A percentile compares a stretch with the other conserved stretches of the same genome.
phyloP scores from a whole-genome alignment of 805 yeast genomes.

The Candida nonsorbophila region DNA sequence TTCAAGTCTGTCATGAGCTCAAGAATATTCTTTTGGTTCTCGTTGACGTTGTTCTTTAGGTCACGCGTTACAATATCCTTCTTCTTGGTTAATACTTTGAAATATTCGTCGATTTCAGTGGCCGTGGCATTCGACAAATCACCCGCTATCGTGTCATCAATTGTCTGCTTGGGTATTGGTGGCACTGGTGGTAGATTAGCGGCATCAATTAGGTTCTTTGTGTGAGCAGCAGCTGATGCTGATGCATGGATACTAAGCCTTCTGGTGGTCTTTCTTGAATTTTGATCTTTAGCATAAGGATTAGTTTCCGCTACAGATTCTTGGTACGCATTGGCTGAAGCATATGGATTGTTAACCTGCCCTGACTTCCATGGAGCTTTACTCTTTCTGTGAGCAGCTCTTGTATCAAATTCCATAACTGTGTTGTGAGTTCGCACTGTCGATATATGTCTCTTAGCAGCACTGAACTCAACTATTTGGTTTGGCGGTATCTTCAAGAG shows the following conservation, averaged over 20 bases:
- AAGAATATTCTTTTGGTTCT: slow-evolving; percentile 58
- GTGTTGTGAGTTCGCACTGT: not conserved
- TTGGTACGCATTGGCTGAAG: slow-evolving; percentile 13
- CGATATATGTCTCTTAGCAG: slow-evolving; percentile 69
- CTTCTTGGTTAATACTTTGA: slow-evolving; percentile 46
- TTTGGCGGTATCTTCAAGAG: slow-evolving; percentile 92
- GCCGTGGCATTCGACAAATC: slow-evolving; percentile 65
- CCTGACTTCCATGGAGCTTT: slow-evolving; percentile 37
- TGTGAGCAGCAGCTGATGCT: slow-evolving; percentile 27
- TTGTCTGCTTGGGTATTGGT: slow-evolving; percentile 6
- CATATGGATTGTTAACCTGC: slow-evolving; percentile 20
- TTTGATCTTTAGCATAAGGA: slow-evolving; percentile 8
- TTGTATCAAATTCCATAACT: slow-evolving; percentile 25
- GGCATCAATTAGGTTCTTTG: slow-evolving; percentile 16
- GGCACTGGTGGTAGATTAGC: slow-evolving; percentile 29
- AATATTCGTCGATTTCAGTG: slow-evolving; percentile 64
- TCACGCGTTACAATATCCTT: slow-evolving; percentile 49
- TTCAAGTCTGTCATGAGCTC: slow-evolving; percentile 56
- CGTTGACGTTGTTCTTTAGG: slow-evolving; percentile 53
- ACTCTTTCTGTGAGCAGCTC: slow-evolving; percentile 32
- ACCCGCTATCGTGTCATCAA: slow-evolving; percentile 14
- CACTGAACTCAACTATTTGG: slow-evolving; percentile 79
- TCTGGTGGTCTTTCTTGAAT: slow-evolving; percentile 12
- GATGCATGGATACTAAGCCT: slow-evolving; percentile 34
- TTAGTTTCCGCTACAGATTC: slow-evolving; percentile 4